Percentiles rank a stretch among this genome's conserved stretches.
phyloP scores from a whole-genome alignment of 257 asterid species.

The Verbena officinalis region DNA sequence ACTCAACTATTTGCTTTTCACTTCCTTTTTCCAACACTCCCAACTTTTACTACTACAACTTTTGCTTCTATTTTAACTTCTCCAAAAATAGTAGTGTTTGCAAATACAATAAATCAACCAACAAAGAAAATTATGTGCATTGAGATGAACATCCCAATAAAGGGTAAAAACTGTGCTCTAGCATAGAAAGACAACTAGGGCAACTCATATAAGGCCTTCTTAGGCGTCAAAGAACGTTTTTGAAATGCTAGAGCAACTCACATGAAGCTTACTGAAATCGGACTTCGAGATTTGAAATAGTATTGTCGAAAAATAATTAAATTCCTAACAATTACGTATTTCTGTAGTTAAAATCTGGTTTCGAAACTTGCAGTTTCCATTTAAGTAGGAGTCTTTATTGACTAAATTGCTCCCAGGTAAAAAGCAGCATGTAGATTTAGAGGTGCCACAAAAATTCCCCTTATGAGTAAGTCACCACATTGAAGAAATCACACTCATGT shows the following conservation, averaged over 20 bases:
- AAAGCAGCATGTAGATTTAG: not conserved
- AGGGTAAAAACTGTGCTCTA: not conserved
- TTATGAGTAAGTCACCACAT: not conserved
- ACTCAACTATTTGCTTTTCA: no score
- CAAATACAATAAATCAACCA: slow-evolving; percentile 15
- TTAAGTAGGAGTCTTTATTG: no score
- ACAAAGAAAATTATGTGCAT: not conserved
- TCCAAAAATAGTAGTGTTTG: not conserved
- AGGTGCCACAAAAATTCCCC: not conserved
- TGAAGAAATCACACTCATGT: not conserved
- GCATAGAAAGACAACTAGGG: not conserved
- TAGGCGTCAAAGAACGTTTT: not conserved
- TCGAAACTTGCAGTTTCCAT: no score
- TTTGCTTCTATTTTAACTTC: no score
- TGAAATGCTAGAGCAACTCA: not conserved
- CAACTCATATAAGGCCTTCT: not conserved
- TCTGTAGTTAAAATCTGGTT: no score
- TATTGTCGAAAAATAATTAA: not conserved
- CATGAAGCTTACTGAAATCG: not conserved
- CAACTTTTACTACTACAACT: no score
- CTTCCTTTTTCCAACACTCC: no score
- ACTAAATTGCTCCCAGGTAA: no score
- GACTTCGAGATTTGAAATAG: not conserved
- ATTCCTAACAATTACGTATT: no score
- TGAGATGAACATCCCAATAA: not conserved